phyloP scores from a whole-genome alignment of 202 grass and related monocot genomes.

The Dendrocalamus latiflorus region DNA sequence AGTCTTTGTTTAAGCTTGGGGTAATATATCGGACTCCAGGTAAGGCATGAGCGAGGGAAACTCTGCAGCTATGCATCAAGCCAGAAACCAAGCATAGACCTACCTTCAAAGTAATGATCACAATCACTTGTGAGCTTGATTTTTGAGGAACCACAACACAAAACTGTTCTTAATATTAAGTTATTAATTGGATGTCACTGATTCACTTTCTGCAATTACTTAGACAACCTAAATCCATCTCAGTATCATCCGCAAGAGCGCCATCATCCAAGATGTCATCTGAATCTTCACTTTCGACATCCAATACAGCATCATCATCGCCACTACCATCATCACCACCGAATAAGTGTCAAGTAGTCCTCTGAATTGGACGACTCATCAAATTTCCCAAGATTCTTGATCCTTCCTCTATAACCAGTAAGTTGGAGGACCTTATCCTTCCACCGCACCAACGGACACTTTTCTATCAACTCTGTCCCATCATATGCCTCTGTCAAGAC shows the following conservation, averaged over 20 bases:
- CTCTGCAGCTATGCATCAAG: neutral
- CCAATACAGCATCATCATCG: constrained; percentile 27
- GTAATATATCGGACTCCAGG: neutral
- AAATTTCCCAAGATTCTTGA: constrained; percentile 50
- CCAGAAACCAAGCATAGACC: neutral
- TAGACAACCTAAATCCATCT: constrained; percentile 56
- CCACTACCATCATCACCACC: neutral
- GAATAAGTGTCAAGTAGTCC: constrained; percentile 21
- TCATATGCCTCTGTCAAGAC: constrained; percentile 78
- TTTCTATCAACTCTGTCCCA: constrained; percentile 58
- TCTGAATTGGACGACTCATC: constrained; percentile 38
- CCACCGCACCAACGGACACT: constrained; percentile 59
- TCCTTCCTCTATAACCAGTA: constrained; percentile 63
- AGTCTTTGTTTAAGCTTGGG: neutral
- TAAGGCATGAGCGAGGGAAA: neutral
- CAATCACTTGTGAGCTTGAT: neutral
- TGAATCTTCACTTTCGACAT: constrained; percentile 36
- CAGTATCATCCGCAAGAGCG: constrained; percentile 43
- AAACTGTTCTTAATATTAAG: neutral
- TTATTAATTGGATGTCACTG: neutral
- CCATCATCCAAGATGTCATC: constrained; percentile 27
- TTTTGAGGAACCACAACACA: neutral
- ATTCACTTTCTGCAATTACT: constrained; percentile 37
- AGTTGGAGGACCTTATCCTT: constrained; percentile 73
- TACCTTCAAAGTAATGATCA: neutral